Conservation (phyloP, 768 basidiomycete genomes). For the Crepidotus variabilis region DNA sequence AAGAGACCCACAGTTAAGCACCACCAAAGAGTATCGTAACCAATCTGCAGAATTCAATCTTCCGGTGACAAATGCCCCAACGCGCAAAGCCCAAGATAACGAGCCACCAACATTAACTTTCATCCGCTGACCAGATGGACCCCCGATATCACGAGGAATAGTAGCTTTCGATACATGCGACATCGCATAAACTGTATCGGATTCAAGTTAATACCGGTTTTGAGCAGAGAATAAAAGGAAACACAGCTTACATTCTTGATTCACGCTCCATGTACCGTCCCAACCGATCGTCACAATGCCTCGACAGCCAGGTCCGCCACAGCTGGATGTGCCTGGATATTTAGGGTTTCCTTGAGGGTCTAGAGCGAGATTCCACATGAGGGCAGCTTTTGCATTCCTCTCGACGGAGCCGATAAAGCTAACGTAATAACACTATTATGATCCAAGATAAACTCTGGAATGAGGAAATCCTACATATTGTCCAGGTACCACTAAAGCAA, state of each 20-base stretch:
- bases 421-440: background rate
- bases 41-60: slow-evolving; percentile 51
- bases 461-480: slow-evolving; percentile 42
- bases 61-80: slow-evolving; percentile 59
- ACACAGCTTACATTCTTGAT: slow-evolving; percentile 60
- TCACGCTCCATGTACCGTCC: slow-evolving; percentile 55
- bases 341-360: slow-evolving; percentile 55
- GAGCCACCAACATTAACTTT: slow-evolving; percentile 53
- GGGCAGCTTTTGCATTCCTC: slow-evolving; percentile 37
- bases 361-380: slow-evolving; percentile 75
- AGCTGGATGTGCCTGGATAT: slow-evolving; percentile 57
- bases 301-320: slow-evolving; percentile 56
- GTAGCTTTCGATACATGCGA: slow-evolving; percentile 70
- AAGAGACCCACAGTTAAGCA: slow-evolving; percentile 1
- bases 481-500: slow-evolving; percentile 55
- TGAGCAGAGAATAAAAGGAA: background rate
- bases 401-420: slow-evolving; percentile 27
- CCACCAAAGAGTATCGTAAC: slow-evolving; percentile 48
- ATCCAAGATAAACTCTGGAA: background rate
- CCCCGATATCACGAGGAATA: slow-evolving; percentile 59
- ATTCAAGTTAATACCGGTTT: background rate
- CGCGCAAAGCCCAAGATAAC: slow-evolving; percentile 50
- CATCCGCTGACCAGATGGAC: slow-evolving; percentile 63
- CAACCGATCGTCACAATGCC: slow-evolving; percentile 60
- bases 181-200: slow-evolving; percentile 56